Percentiles rank a stretch among this genome's conserved stretches.
These are phyloP conservation scores for Camellia oleifera DNA, from an alignment of 179 eudicot species.

Conservation along the genomic window DNA sequence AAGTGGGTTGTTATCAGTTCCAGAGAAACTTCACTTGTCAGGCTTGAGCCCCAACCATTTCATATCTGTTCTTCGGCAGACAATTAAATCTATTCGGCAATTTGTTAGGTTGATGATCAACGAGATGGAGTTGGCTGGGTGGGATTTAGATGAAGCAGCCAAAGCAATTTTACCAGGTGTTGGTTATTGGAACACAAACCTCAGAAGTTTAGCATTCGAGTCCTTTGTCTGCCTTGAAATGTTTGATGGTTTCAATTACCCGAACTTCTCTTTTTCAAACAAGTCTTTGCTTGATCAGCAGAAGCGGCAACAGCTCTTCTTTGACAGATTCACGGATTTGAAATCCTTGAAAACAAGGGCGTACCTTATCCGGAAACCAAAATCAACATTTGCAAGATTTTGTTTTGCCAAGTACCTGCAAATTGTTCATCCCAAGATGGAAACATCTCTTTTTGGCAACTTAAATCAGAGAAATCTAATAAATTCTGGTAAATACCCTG, in stretches of 20 bases:
- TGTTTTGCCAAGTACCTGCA: slow-evolving; percentile 40
- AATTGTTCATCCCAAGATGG: slow-evolving; percentile 63
- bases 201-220: slow-evolving; percentile 50
- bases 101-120: slow-evolving; percentile 56
- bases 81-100: slow-evolving; percentile 50
- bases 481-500: slow-evolving; percentile 50
- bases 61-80: slow-evolving; percentile 39
- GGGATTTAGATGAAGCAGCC: slow-evolving; percentile 81
- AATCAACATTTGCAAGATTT: slow-evolving; percentile 45
- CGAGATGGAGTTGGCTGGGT: slow-evolving; percentile 71
- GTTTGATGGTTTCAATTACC: slow-evolving; percentile 59
- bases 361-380: slow-evolving; percentile 32
- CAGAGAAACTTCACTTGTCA: slow-evolving; percentile 31
- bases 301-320: slow-evolving; percentile 22
- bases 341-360: slow-evolving; percentile 35
- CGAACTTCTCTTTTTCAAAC: slow-evolving; percentile 30
- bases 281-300: slow-evolving; percentile 15
- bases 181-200: slow-evolving; percentile 33
- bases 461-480: slow-evolving; percentile 43
- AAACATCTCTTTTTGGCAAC: slow-evolving; percentile 54
- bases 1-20: slow-evolving; percentile 45
- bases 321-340: slow-evolving; percentile 36
- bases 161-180: slow-evolving; percentile 56
- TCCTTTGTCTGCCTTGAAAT: slow-evolving; percentile 43
- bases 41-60: slow-evolving; percentile 54